phyloP scores from a whole-genome alignment of 2,329 filamentous ascomycete species.

The Aspergillus cejpii region DNA sequence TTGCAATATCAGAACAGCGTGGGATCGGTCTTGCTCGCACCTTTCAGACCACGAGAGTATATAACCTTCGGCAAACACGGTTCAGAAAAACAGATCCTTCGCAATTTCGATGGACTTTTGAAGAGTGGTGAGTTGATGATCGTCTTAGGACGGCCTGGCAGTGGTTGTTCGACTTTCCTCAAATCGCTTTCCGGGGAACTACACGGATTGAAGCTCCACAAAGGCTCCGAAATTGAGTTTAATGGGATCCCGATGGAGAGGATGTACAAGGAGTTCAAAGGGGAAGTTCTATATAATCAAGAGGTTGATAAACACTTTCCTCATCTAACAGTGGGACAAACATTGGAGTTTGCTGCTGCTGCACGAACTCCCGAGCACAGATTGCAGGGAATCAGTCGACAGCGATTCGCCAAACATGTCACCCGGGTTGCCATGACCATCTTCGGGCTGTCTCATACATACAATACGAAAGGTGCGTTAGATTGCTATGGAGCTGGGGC shows the following conservation, averaged over 20 bases:
- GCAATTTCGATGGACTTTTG: constrained; percentile 49
- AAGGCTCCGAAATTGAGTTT: constrained; percentile 71
- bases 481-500: not conserved
- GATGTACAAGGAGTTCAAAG: constrained; percentile 59
- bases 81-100: constrained; percentile 50
- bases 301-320: constrained; percentile 49
- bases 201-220: constrained; percentile 66
- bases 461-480: constrained; percentile 40
- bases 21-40: constrained; percentile 51
- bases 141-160: constrained; percentile 38
- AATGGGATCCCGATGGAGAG: constrained; percentile 58
- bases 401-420: constrained; percentile 40
- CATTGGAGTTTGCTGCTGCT: constrained; percentile 51
- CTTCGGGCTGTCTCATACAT: constrained; percentile 38
- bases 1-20: constrained; percentile 65
- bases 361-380: constrained; percentile 44
- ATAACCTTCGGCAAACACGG: constrained; percentile 43
- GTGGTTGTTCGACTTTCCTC: constrained; percentile 68
- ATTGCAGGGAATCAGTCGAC: constrained; percentile 39
- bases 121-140: constrained; percentile 45
- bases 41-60: constrained; percentile 52
- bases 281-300: constrained; percentile 37
- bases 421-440: constrained; percentile 39
- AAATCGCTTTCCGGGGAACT: constrained; percentile 79
- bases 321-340: constrained; percentile 52